phyloP scores from a whole-genome alignment of 169 alveolate species.

The Perkinsus olseni region DNA sequence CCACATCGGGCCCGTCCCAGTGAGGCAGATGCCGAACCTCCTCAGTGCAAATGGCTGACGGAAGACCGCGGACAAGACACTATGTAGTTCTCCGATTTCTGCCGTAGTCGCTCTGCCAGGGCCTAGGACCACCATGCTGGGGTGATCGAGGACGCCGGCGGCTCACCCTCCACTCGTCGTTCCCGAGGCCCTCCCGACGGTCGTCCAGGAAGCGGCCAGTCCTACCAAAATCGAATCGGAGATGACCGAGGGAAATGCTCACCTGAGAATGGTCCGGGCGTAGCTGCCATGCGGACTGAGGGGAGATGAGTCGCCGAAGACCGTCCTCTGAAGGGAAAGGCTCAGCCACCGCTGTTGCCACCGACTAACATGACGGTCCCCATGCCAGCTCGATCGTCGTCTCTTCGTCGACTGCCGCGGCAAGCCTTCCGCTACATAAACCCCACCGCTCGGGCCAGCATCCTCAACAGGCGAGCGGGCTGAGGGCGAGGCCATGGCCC shows the following conservation, averaged over 20 bases:
- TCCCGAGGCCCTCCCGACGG: background rate
- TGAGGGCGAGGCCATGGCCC: no score
- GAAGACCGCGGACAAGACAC: background rate
- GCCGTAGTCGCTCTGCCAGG: background rate
- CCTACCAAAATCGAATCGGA: background rate
- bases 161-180: background rate
- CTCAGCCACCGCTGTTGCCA: background rate
- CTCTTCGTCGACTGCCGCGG: background rate
- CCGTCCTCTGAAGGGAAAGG: background rate
- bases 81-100: background rate
- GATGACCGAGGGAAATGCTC: background rate
- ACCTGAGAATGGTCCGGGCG: background rate
- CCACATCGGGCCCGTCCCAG: no score
- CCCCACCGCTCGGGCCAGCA: background rate
- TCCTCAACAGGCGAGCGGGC: background rate
- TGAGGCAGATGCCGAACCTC: no score
- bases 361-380: background rate
- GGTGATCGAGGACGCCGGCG: no score
- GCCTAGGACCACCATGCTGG: background rate
- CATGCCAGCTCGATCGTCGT: background rate
- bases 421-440: background rate
- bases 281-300: background rate
- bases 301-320: background rate
- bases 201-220: background rate
- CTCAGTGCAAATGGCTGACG: no score